Evolutionary conservation across 495 filamentous ascomycete species (phyloP).

Genomic region (Hypomontagnella monticulosa): DNA sequence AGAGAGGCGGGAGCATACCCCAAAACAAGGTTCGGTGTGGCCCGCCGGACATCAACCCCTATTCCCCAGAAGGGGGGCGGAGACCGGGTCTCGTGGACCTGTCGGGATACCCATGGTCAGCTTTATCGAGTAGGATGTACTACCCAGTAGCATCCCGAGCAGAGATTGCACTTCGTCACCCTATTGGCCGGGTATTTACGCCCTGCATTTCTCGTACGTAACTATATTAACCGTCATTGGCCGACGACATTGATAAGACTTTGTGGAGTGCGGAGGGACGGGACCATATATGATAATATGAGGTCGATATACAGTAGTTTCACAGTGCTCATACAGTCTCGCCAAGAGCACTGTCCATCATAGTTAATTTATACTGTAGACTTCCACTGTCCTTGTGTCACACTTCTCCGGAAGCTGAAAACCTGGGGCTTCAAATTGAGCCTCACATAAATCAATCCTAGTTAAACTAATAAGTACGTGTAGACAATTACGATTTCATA

Average conservation of each 20-base stretch:
- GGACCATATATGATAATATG: background rate
- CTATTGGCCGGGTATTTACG: conserved; percentile 28
- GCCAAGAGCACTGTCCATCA: background rate
- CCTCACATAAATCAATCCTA: no score
- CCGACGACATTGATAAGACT: conserved; percentile 2
- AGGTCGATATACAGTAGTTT: background rate
- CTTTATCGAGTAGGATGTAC: conserved; percentile 4
- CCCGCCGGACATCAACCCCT: conserved; percentile 19
- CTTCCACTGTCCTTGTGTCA: no score
- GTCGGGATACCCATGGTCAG: background rate
- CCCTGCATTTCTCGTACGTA: conserved; percentile 30
- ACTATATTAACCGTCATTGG: conserved; percentile 18
- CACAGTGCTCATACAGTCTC: background rate
- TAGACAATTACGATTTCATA: no score
- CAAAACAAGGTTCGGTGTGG: conserved; percentile 33
- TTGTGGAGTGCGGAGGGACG: conserved; percentile 6
- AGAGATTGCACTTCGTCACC: conserved; percentile 7
- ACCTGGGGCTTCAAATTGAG: no score
- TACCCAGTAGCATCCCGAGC: no score
- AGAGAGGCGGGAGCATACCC: conserved; percentile 32
- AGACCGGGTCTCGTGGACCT: background rate
- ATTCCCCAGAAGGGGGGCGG: background rate
- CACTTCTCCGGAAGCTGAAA: no score
- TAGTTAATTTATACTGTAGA: no score
- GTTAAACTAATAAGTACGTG: no score